Evolutionary conservation across 805 yeast genomes (phyloP).

Genomic region (Wickerhamomyces xylosicus): DNA sequence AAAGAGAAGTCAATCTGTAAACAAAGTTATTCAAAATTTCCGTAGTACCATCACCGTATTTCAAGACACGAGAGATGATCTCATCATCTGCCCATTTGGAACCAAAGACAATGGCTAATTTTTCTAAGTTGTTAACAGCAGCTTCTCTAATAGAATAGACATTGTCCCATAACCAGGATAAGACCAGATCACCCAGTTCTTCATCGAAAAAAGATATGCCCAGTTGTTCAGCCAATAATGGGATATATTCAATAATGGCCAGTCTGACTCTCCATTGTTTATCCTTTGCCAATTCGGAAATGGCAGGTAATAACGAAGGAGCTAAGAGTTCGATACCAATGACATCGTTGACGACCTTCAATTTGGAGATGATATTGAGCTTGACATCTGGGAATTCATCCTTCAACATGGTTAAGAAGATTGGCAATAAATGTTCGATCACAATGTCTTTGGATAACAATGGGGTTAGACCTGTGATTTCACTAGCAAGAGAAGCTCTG

Average conservation of each 20-base stretch:
- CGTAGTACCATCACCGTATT: slow-evolving; percentile 24
- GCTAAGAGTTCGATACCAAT: slow-evolving; percentile 85
- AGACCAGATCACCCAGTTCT: slow-evolving; percentile 79
- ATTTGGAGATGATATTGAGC: slow-evolving; percentile 83
- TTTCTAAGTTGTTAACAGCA: slow-evolving; percentile 75
- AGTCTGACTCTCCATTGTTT: slow-evolving; percentile 96
- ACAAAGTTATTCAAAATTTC: slow-evolving; percentile 51
- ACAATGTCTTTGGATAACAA: slow-evolving; percentile 78
- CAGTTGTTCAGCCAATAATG: slow-evolving; percentile 85
- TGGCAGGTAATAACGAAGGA: slow-evolving; percentile 87
- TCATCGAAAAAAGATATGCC: slow-evolving; percentile 91
- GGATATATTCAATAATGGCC: slow-evolving; percentile 94
- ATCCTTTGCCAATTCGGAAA: slow-evolving; percentile 91
- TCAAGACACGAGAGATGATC: slow-evolving; percentile 66
- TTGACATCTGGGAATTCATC: slow-evolving; percentile 97
- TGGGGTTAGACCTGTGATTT: slow-evolving; percentile 81
- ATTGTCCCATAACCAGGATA: slow-evolving; percentile 98
- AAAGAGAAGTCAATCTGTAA: slow-evolving; percentile 83
- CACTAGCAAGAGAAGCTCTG: slow-evolving; percentile 83
- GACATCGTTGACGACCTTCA: slow-evolving; percentile 86
- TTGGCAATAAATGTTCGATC: slow-evolving; percentile 73
- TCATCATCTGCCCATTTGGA: slow-evolving; percentile 87
- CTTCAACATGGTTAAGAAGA: slow-evolving; percentile 84
- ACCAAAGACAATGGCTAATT: slow-evolving; percentile 81
- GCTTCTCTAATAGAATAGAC: slow-evolving; percentile 96